A percentile compares a stretch with the other conserved stretches of the same genome.
Conservation (phyloP, 192 early-diverging fungal genomes). For the Coemansia asiatica region DNA sequence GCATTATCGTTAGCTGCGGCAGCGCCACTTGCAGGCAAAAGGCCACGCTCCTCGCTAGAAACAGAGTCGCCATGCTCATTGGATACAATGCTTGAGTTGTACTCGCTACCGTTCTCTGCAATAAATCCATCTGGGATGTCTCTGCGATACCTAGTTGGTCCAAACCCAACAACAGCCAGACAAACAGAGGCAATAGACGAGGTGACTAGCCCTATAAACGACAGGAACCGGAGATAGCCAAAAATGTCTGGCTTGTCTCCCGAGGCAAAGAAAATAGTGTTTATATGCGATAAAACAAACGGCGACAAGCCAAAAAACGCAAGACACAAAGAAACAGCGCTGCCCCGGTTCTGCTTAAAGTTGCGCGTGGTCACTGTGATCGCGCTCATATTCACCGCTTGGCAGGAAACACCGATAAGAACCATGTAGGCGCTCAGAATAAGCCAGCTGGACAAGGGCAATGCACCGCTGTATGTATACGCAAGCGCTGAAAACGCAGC, state of each 20-base stretch:
- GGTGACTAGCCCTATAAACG: conserved; percentile 32
- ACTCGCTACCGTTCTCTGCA: conserved; percentile 14
- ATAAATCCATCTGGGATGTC: conserved; percentile 49
- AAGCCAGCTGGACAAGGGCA: conserved; percentile 37
- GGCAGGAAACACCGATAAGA: conserved; percentile 59
- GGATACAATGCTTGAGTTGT: conserved; percentile 13
- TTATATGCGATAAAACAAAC: conserved; percentile 61
- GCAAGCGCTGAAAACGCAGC: conserved; percentile 43
- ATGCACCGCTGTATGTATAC: conserved; percentile 43
- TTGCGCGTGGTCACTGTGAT: conserved; percentile 64
- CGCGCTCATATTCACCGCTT: conserved; percentile 63
- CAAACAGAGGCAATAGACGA: conserved; percentile 29
- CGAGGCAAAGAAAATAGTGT: conserved; percentile 53
- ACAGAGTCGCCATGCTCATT: conserved; percentile 1
- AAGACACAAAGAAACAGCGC: conserved; percentile 62
- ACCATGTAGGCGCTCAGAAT: conserved; percentile 45
- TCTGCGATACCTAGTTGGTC: conserved; percentile 34
- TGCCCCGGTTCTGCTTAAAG: conserved; percentile 58
- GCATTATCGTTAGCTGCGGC: background rate
- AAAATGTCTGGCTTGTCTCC: conserved; percentile 45
- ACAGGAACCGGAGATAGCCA: conserved; percentile 49
- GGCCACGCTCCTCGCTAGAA: conserved; percentile 23
- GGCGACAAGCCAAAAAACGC: conserved; percentile 68
- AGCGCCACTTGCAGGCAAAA: conserved; percentile 10
- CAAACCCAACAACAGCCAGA: conserved; percentile 48